These are phyloP conservation scores for Penicillium lagena DNA, from an alignment of 495 filamentous ascomycete genomes.

Conservation along the genomic window DNA sequence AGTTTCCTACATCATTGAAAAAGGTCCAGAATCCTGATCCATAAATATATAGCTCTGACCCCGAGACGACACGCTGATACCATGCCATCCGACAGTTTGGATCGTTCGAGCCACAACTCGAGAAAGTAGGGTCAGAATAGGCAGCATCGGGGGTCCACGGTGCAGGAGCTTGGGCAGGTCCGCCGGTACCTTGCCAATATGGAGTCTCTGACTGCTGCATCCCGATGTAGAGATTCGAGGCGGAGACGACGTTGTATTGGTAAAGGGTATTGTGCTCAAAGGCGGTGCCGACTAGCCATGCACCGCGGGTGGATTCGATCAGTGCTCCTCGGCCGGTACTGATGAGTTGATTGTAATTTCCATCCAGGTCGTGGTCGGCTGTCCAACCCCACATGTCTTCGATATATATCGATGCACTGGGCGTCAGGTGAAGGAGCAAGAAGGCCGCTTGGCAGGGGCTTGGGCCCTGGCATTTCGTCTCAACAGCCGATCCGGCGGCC, in stretches of 20 bases:
- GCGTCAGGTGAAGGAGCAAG: slow-evolving; percentile 41
- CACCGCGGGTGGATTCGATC: slow-evolving; percentile 37
- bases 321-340: slow-evolving; percentile 44
- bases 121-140: slow-evolving; percentile 38
- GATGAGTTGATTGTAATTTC: slow-evolving; percentile 29
- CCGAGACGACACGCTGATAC: slow-evolving; percentile 29
- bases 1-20: slow-evolving; percentile 34
- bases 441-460: slow-evolving; percentile 35
- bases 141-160: slow-evolving; percentile 31
- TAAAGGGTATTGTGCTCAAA: slow-evolving; percentile 46
- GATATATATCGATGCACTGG: slow-evolving; percentile 43
- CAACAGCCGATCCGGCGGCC: slow-evolving; percentile 27
- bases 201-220: slow-evolving; percentile 41
- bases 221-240: slow-evolving; percentile 40
- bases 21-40: slow-evolving; percentile 48
- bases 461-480: slow-evolving; percentile 26
- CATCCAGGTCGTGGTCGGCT: slow-evolving; percentile 46
- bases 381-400: slow-evolving; percentile 58
- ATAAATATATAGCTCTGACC: slow-evolving; percentile 48
- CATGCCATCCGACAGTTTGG: slow-evolving; percentile 36
- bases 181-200: slow-evolving; percentile 40
- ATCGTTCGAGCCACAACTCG: slow-evolving; percentile 24
- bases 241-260: slow-evolving; percentile 42
- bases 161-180: slow-evolving; percentile 25
- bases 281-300: slow-evolving; percentile 37